A percentile compares a stretch with the other conserved stretches of the same genome.
phyloP scores from a whole-genome alignment of 352 stramenopile species.

The Phytophthora rubi region DNA sequence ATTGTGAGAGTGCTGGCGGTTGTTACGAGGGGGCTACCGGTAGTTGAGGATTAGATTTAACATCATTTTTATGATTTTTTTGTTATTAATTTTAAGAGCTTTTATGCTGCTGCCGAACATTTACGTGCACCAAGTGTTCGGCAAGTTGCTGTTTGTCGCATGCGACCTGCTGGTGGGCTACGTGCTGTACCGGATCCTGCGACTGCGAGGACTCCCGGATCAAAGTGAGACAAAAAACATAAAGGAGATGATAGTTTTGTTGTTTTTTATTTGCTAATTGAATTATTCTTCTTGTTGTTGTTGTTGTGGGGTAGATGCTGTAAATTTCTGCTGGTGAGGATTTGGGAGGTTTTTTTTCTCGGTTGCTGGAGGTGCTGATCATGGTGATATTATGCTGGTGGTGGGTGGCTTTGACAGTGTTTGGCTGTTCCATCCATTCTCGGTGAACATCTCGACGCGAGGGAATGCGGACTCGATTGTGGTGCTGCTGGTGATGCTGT shows the following conservation, averaged over 20 bases:
- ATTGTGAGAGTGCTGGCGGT: conserved; percentile 62
- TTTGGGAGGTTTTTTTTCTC: neutral
- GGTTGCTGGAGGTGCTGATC: neutral
- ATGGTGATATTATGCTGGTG: conserved; percentile 4
- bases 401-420: conserved; percentile 45
- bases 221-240: conserved; percentile 39
- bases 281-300: neutral
- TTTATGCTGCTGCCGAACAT: conserved; percentile 81
- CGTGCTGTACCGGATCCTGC: conserved; percentile 89
- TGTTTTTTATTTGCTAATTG: neutral
- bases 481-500: conserved; percentile 93
- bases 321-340: conserved; percentile 63
- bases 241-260: neutral
- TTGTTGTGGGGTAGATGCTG: conserved; percentile 44
- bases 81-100: conserved; percentile 42
- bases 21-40: neutral
- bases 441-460: conserved; percentile 99
- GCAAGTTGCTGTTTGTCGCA: conserved; percentile 96
- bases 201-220: conserved; percentile 59
- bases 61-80: conserved; percentile 3
- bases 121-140: conserved; percentile 80
- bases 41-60: neutral
- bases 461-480: conserved; percentile 97
- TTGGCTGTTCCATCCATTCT: conserved; percentile 98
- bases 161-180: conserved; percentile 94